phyloP scores from a whole-genome alignment of 495 filamentous ascomycete genomes.

The Opeltia flavorubescens region DNA sequence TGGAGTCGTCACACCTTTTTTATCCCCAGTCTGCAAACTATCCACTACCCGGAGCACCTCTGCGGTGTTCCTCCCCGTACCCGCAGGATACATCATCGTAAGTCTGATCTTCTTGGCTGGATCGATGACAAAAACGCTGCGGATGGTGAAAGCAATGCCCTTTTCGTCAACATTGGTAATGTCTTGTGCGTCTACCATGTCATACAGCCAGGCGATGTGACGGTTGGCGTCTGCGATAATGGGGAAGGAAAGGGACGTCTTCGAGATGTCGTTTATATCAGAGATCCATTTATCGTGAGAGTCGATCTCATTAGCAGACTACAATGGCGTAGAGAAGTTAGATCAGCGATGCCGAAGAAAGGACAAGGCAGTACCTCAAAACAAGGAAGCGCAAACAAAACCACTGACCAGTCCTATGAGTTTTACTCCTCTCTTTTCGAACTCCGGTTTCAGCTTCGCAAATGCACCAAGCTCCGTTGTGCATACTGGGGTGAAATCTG shows the following conservation, averaged over 20 bases:
- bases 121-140: constrained; percentile 57
- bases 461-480: constrained; percentile 59
- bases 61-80: constrained; percentile 47
- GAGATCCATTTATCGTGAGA: constrained; percentile 49
- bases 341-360: too few species aligned
- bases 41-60: constrained; percentile 56
- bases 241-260: constrained; percentile 45
- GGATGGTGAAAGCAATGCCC: constrained; percentile 52
- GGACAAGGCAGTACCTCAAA: too few species aligned
- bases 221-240: constrained; percentile 56
- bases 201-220: constrained; percentile 50
- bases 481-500: constrained; percentile 58
- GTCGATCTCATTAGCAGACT: constrained; percentile 42
- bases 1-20: constrained; percentile 47
- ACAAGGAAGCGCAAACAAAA: background rate
- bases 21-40: constrained; percentile 48
- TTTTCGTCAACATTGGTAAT: constrained; percentile 40
- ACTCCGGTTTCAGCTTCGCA: constrained; percentile 46
- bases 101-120: constrained; percentile 54
- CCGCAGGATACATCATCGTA: constrained; percentile 55
- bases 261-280: constrained; percentile 50
- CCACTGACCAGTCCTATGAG: constrained; percentile 45
- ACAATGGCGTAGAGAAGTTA: too few species aligned
- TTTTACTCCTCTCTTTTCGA: constrained; percentile 48
- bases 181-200: constrained; percentile 50